phyloP scores from a whole-genome alignment of 805 yeast genomes.

The Kregervanrija pseudodelftensis region DNA sequence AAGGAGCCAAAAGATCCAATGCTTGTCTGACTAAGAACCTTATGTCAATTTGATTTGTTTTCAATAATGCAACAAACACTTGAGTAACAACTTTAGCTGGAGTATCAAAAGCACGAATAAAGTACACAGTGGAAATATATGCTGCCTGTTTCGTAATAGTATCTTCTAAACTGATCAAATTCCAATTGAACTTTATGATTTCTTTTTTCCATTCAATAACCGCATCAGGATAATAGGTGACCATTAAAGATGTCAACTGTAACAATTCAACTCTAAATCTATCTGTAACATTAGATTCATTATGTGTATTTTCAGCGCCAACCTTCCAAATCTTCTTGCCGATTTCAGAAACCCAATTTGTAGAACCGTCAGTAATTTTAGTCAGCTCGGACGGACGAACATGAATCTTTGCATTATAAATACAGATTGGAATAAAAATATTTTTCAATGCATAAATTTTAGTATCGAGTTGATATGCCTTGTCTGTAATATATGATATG shows the following conservation, averaged over 20 bases:
- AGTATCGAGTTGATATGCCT: constrained; percentile 40
- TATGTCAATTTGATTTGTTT: constrained; percentile 82
- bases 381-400: constrained; percentile 28
- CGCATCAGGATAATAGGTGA: constrained; percentile 56
- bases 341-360: constrained; percentile 60
- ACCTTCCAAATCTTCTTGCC: constrained; percentile 70
- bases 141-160: constrained; percentile 87
- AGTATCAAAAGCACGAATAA: constrained; percentile 82
- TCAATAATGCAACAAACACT: constrained; percentile 81
- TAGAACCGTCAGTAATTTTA: constrained; percentile 19
- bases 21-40: constrained; percentile 81
- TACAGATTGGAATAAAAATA: constrained; percentile 58
- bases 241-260: constrained; percentile 71
- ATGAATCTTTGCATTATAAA: constrained; percentile 48
- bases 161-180: constrained; percentile 83
- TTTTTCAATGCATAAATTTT: constrained; percentile 55
- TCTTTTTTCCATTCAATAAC: constrained; percentile 66
- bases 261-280: constrained; percentile 67
- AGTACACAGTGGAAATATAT: constrained; percentile 78
- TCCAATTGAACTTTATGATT: constrained; percentile 91
- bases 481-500: constrained; percentile 41
- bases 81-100: constrained; percentile 85
- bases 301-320: constrained; percentile 42
- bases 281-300: constrained; percentile 66
- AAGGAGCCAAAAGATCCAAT: constrained; percentile 82